phyloP scores from a whole-genome alignment of 208 protist species.

The Polymyxa betae region DNA sequence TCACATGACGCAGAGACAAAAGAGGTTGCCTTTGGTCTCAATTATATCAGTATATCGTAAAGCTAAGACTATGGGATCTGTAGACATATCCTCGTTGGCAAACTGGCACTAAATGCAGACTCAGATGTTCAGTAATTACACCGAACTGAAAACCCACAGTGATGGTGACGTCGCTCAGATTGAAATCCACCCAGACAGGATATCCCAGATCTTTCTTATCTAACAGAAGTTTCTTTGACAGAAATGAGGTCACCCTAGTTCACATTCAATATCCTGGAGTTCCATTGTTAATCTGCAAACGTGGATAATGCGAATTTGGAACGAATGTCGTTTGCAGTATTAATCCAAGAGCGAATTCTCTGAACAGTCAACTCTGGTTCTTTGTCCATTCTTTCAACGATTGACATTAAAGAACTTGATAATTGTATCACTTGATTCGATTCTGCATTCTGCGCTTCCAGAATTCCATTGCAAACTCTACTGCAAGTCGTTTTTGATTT shows the following conservation, averaged over 20 bases:
- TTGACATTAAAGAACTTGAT: background rate
- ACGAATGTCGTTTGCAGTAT: background rate
- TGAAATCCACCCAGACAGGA: slow-evolving; percentile 31
- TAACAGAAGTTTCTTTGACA: background rate
- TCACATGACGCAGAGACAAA: too few species aligned
- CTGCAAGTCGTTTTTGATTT: too few species aligned
- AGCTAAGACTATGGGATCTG: too few species aligned
- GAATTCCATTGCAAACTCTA: background rate
- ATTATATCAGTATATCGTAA: too few species aligned
- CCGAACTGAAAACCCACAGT: background rate
- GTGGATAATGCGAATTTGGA: background rate
- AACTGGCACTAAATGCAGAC: too few species aligned
- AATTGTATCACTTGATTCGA: background rate
- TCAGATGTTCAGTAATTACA: too few species aligned
- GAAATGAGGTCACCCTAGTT: background rate
- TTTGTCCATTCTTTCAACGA: background rate
- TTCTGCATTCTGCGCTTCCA: background rate
- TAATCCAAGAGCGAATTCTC: slow-evolving; percentile 3
- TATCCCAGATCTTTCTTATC: background rate
- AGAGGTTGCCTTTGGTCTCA: too few species aligned
- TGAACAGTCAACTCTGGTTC: background rate
- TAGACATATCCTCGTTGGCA: too few species aligned
- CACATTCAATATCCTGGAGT: background rate
- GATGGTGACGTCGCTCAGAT: background rate
- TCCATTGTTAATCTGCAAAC: background rate